Base-by-base conservation (phyloP, 352 stramenopile genomes). In the Phytophthora ohioensis region DNA sequence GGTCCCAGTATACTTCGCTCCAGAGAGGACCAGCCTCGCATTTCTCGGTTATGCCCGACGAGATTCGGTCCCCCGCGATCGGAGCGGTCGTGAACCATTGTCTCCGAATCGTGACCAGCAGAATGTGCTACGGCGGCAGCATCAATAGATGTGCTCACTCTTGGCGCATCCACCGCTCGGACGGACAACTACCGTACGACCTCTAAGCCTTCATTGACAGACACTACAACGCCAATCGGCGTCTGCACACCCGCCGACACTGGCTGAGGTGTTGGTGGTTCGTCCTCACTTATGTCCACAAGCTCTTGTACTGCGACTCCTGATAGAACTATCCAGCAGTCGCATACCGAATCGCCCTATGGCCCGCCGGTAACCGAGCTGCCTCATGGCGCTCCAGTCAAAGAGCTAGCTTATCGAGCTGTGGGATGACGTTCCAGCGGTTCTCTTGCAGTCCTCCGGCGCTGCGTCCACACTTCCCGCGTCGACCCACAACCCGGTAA, bases 71-170 rank as follows among this genome's bases (percentile, higher is more conserved):
- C 35, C 43, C 4, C 21, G 53, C 1, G 53, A 58, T 9, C 3
- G 1, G 0, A 35, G 58, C 15, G 52, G 13, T 5, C 42, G 62
- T 10, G 62, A 69, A 15, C 53, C 43, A 0, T 21, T 57, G 52
- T 36, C 61, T 69, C 13, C 45, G 61, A 5, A 53, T 69, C 45
- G 6, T 58, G 0, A 42, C 10, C 5, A 42, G 61, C 3, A 42
- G 51, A 5, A 68, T 68, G 61, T 61, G 42, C 12, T 63, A 69
- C 11, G 53, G 53, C 6, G 62, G 53, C 1, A 64, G 45, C n/a
- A 0, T n/a, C 3, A 35, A 64, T 1, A 10, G 31, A 1, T 70
- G 31, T 34, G 46, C 54, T 10, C 27, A 70, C 13, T 38, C 54
- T 4, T 30, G n/a, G 2, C 54, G 53, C 31, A 59, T 46, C 15